phyloP scores from a whole-genome alignment of 148 eudicot species.

The Vaccinium vitisidaea region DNA sequence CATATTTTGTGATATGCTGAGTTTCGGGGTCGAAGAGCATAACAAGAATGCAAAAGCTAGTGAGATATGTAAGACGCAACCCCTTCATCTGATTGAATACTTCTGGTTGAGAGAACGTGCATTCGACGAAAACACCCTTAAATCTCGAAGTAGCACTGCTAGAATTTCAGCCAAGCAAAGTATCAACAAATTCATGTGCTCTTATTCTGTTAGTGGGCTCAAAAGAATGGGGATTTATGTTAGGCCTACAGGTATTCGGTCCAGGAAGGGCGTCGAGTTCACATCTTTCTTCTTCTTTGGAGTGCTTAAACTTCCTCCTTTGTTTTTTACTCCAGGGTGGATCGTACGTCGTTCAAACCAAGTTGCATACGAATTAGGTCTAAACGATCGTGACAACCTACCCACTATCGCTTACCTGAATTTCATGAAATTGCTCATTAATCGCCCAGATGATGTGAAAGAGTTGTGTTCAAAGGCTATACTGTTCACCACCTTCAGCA shows the following conservation, averaged over 20 bases:
- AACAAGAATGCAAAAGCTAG: background rate
- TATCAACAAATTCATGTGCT: background rate
- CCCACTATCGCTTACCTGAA: background rate
- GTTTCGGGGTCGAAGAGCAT: background rate
- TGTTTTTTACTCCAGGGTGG: background rate
- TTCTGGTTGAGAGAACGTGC: background rate
- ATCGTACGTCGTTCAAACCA: background rate
- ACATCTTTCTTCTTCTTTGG: constrained; percentile 1
- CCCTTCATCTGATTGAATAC: constrained; percentile 2
- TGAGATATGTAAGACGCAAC: background rate
- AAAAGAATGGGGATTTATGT: background rate
- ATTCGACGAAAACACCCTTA: no score
- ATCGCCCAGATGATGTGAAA: background rate
- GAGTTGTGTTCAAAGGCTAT: constrained; percentile 1
- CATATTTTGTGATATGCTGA: background rate
- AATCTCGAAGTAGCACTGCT: no score
- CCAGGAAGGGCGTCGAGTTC: background rate
- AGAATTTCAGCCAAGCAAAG: background rate
- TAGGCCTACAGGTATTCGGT: background rate
- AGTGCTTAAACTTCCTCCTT: constrained; percentile 2
- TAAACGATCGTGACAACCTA: background rate
- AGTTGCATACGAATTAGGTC: background rate
- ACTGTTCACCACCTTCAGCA: background rate
- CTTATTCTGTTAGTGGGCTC: constrained; percentile 1
- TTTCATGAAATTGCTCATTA: background rate